These are phyloP conservation scores for Barnettozyma sucrosica DNA, from an alignment of 805 yeast species.

Conservation along the genomic window DNA sequence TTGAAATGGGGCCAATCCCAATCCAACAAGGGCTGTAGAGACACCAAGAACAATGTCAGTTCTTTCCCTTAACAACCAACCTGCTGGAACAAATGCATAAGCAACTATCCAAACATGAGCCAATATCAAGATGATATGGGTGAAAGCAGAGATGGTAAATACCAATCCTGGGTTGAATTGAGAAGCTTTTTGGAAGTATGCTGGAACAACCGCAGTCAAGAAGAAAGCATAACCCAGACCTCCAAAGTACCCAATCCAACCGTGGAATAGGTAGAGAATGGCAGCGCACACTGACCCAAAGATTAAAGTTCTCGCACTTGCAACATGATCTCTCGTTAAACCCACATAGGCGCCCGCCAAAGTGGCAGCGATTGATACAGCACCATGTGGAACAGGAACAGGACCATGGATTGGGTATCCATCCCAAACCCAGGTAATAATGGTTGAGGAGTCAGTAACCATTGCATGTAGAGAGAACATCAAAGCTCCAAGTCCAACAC, in stretches of 20 bases:
- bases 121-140: constrained; percentile 51
- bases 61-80: constrained; percentile 81
- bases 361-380: constrained; percentile 55
- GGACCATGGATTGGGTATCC: constrained; percentile 90
- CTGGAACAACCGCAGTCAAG: constrained; percentile 58
- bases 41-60: constrained; percentile 64
- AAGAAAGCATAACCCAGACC: constrained; percentile 63
- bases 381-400: constrained; percentile 76
- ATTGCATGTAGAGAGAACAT: constrained; percentile 68
- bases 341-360: constrained; percentile 51
- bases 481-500: constrained; percentile 71
- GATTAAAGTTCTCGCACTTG: constrained; percentile 33
- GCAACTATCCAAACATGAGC: constrained; percentile 97
- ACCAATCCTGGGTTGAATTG: constrained; percentile 51
- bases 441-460: constrained; percentile 77
- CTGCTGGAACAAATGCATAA: constrained; percentile 96
- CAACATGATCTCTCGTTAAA: constrained; percentile 17
- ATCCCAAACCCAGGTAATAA: constrained; percentile 94
- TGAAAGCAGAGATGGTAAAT: constrained; percentile 43
- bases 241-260: constrained; percentile 75
- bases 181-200: constrained; percentile 51
- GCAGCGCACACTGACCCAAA: constrained; percentile 37
- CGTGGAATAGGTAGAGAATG: constrained; percentile 44
- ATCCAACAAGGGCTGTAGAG: constrained; percentile 47
- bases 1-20: constrained; percentile 39